Base-by-base conservation (phyloP, 768 basidiomycete genomes). In the Suillus bovinus region DNA sequence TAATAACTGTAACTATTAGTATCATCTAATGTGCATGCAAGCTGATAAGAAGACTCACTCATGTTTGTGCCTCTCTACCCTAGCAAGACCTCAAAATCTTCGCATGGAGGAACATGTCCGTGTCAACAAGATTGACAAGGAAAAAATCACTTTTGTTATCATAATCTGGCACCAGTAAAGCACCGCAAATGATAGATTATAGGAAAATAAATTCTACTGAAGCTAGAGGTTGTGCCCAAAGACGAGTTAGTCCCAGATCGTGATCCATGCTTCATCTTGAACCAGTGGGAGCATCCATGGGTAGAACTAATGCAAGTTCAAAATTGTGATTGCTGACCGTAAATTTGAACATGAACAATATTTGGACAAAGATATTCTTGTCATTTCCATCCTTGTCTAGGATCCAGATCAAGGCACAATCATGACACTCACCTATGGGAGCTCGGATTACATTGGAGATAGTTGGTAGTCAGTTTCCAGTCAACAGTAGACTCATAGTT, bases 371-470 rank as follows among this genome's bases (percentile, higher is more conserved):
- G 50, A 38, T 56, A 20, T 17, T 3, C 46, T 59, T 59, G 39
- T 24, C 29, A 3, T 4, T 44, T 27, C 44, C 24, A 3, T 59
- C 39, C 22, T 49, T 24, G 58, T 59, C 39, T 27, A 49, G 47
- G 7, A 24, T 49, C 14, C 72, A 20, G 33, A 76, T 46, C 39
- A 78, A 61, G 17, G 77, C 67, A 60, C 38, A 72, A 60, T 75
- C 71, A 61, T 69, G 72, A 3, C 66, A 71, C 22, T 71, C 69
- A 2, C 11, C 67, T 47, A 55, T 72, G 67, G 62, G 77, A 79
- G 1, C 59, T 56, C n/a, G 73, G 73, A 50, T 70, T 76, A 61
- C 71, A 73, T 16, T 68, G 66, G 6, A 79, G 63, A 38, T 71
- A 68, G 61, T 79, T 69, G 1, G 64, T 66, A 10, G 66, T 64